A percentile compares a stretch with the other conserved stretches of the same genome.
Conservation (phyloP, 2,329 filamentous ascomycete species). For the Neonectria sp. region DNA sequence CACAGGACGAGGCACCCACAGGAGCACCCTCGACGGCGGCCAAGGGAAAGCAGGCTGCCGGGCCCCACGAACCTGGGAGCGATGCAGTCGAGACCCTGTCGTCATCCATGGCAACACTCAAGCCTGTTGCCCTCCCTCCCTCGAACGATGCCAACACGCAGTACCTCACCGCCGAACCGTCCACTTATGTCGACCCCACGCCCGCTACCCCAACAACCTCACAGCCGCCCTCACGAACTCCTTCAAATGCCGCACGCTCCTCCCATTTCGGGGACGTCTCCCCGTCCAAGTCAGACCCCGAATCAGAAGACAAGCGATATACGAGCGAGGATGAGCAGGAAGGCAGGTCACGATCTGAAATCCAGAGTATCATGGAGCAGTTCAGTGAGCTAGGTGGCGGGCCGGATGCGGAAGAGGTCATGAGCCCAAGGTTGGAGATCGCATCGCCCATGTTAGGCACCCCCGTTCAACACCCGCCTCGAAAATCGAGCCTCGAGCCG, state of each 20-base stretch:
- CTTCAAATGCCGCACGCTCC: constrained; percentile 69
- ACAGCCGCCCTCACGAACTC: constrained; percentile 71
- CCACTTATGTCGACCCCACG: constrained; percentile 70
- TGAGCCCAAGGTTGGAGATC: constrained; percentile 89
- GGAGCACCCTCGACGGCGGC: constrained; percentile 31
- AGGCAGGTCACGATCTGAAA: constrained; percentile 83
- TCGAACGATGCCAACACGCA: constrained; percentile 55
- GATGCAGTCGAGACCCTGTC: constrained; percentile 54
- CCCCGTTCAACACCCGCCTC: constrained; percentile 80
- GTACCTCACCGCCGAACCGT: constrained; percentile 64
- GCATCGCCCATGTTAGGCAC: constrained; percentile 83
- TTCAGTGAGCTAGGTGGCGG: constrained; percentile 84
- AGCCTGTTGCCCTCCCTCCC: constrained; percentile 59
- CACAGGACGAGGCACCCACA: constrained; percentile 19
- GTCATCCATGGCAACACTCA: constrained; percentile 65
- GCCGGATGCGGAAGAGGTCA: constrained; percentile 85
- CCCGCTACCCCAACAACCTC: constrained; percentile 70
- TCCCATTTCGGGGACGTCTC: constrained; percentile 62
- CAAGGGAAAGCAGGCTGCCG: constrained; percentile 47
- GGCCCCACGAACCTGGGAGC: constrained; percentile 29
- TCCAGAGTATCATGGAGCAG: constrained; percentile 98
- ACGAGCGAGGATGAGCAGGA: constrained; percentile 76
- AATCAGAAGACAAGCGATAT: constrained; percentile 71
- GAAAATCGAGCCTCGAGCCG: constrained; percentile 89
- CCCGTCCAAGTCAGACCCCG: constrained; percentile 67